Conservation (phyloP, 306 rosid genomes). For the Fragaria nilgerrensis region DNA sequence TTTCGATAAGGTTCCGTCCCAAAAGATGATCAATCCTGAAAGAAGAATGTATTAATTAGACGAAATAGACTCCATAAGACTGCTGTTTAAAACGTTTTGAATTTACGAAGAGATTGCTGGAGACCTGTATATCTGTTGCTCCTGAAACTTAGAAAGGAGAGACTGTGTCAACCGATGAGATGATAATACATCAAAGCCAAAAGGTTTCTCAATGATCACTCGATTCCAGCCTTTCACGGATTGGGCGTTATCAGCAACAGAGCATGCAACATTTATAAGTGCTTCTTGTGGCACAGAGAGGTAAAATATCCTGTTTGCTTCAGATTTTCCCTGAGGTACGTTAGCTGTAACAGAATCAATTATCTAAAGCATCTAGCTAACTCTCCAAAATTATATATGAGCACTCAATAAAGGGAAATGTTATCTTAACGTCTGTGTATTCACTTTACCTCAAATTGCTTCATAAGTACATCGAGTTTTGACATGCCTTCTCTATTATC, state of each 20-base stretch:
- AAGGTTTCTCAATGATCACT: constrained; percentile 85
- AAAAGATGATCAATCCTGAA: constrained; percentile 94
- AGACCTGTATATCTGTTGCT: constrained; percentile 86
- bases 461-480: constrained; percentile 66
- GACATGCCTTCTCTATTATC: constrained; percentile 77
- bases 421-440: not conserved
- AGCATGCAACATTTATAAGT: constrained; percentile 70
- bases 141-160: constrained; percentile 79
- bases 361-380: constrained; percentile 33
- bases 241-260: constrained; percentile 73
- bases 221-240: constrained; percentile 91
- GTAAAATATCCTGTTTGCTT: constrained; percentile 87
- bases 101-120: constrained; percentile 8
- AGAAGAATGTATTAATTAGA: constrained; percentile 20
- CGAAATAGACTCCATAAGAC: not conserved
- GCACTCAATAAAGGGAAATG: constrained; percentile 8
- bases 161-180: constrained; percentile 71
- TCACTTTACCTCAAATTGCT: constrained; percentile 69
- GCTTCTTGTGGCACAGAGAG: constrained; percentile 95
- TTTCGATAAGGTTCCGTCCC: constrained; percentile 91
- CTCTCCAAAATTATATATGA: constrained; percentile 18
- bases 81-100: constrained; percentile 8
- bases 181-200: constrained; percentile 72
- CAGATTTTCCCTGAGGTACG: constrained; percentile 62
- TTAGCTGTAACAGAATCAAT: constrained; percentile 45